A percentile compares a stretch with the other conserved stretches of the same genome.
Evolutionary conservation across 1,139 yeast genomes (phyloP).

Genomic region (Diutina siamensis): DNA sequence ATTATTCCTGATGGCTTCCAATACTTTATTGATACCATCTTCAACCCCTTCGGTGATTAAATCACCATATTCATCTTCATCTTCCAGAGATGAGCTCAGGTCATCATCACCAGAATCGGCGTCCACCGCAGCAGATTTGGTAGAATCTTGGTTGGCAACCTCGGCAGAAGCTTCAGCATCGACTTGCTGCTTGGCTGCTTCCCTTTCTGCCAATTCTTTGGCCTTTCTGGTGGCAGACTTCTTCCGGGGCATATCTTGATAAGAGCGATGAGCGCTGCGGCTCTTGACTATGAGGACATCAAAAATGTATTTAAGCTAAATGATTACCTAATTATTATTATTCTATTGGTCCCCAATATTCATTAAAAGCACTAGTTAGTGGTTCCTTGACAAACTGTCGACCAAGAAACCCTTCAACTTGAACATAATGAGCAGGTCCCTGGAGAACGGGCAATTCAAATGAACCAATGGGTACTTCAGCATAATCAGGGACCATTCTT

Average conservation of each 20-base stretch:
- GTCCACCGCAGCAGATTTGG: slow-evolving; percentile 4
- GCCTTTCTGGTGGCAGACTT: slow-evolving; percentile 80
- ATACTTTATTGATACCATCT: slow-evolving; percentile 59
- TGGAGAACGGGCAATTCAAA: not conserved
- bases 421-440: too few species aligned
- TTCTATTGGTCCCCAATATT: too few species aligned
- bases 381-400: not conserved
- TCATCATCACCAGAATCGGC: slow-evolving; percentile 10
- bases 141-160: not conserved
- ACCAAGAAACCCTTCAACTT: too few species aligned
- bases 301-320: too few species aligned
- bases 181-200: not conserved
- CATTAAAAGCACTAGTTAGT: not conserved
- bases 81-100: slow-evolving; percentile 36
- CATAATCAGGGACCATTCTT: too few species aligned
- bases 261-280: not conserved
- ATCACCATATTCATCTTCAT: slow-evolving; percentile 90
- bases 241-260: slow-evolving; percentile 64
- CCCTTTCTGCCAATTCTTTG: slow-evolving; percentile 32
- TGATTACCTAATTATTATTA: too few species aligned
- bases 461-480: not conserved
- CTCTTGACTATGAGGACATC: too few species aligned
- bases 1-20: slow-evolving; percentile 55
- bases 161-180: not conserved
- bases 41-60: slow-evolving; percentile 81